A percentile compares a stretch with the other conserved stretches of the same genome.
These are phyloP conservation scores for Linnemannia schmuckeri DNA, from an alignment of 192 early-diverging fungal genomes.

Conservation along the genomic window DNA sequence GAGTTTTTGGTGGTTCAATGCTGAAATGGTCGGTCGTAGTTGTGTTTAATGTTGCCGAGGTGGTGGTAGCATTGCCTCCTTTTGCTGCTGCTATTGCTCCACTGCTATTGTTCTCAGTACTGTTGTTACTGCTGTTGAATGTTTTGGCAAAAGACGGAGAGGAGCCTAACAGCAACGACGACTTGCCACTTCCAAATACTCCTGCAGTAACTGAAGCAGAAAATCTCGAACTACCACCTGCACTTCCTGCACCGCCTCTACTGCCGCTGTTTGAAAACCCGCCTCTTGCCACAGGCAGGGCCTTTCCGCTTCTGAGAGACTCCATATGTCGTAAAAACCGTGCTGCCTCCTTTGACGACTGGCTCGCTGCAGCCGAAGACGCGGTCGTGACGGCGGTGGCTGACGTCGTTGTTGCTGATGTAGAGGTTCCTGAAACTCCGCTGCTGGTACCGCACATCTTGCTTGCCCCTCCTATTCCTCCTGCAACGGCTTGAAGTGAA, in stretches of 20 bases:
- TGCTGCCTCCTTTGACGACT: constrained; percentile 21
- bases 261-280: neutral
- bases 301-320: neutral
- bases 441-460: neutral
- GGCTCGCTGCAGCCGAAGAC: neutral
- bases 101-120: neutral
- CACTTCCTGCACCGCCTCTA: neutral
- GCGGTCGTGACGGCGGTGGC: neutral
- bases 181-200: neutral
- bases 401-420: neutral
- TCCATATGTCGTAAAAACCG: constrained; percentile 20
- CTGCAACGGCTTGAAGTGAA: neutral
- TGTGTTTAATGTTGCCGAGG: neutral
- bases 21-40: neutral
- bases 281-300: neutral
- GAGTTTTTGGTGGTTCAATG: neutral
- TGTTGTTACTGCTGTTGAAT: neutral
- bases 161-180: neutral
- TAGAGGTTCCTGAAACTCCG: neutral
- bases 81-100: neutral
- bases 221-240: constrained; percentile 9
- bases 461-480: constrained; percentile 3
- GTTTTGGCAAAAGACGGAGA: neutral
- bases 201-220: constrained; percentile 32
- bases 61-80: neutral